Evolutionary conservation across 352 stramenopile species (phyloP).

Genomic region (Pilasporangium apinafurcum): DNA sequence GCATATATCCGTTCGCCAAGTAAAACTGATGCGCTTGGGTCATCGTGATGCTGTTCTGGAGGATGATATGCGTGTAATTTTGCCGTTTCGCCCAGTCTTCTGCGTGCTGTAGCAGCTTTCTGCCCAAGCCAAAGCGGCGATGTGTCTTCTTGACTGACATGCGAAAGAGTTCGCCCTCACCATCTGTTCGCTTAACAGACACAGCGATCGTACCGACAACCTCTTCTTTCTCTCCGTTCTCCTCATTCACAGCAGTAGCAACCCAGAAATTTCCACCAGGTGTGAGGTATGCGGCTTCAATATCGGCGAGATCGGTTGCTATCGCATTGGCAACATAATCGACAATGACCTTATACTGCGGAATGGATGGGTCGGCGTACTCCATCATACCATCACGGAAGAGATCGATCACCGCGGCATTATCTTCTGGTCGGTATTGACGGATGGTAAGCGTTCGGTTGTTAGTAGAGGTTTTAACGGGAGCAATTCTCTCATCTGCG

Average conservation of each 20-base stretch:
- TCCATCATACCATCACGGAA: slow-evolving; percentile 7
- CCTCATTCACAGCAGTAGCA: slow-evolving; percentile 6
- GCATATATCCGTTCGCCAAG: slow-evolving; percentile 7
- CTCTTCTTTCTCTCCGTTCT: slow-evolving; percentile 2
- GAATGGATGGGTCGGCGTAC: neutral
- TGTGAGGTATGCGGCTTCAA: slow-evolving; percentile 1
- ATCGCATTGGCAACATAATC: slow-evolving; percentile 4
- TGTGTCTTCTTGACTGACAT: slow-evolving; percentile 5
- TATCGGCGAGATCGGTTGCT: slow-evolving; percentile 6
- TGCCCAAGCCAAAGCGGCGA: slow-evolving; percentile 9
- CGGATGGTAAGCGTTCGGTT: slow-evolving; percentile 4
- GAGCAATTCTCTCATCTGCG: too few species aligned
- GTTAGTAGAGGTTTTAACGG: too few species aligned
- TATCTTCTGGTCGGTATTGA: slow-evolving; percentile 4
- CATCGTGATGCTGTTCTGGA: slow-evolving; percentile 4
- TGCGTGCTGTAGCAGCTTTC: slow-evolving; percentile 4
- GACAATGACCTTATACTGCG: neutral
- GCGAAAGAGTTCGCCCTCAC: slow-evolving; percentile 5
- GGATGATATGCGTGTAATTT: slow-evolving; percentile 1
- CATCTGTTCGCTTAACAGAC: too few species aligned
- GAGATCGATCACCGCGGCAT: neutral
- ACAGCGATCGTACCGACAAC: too few species aligned
- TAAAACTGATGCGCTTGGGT: slow-evolving; percentile 8
- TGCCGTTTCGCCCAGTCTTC: slow-evolving; percentile 8
- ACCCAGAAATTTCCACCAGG: slow-evolving; percentile 37